Conservation (phyloP, 768 basidiomycete genomes). For the Lactarius psammicola region DNA sequence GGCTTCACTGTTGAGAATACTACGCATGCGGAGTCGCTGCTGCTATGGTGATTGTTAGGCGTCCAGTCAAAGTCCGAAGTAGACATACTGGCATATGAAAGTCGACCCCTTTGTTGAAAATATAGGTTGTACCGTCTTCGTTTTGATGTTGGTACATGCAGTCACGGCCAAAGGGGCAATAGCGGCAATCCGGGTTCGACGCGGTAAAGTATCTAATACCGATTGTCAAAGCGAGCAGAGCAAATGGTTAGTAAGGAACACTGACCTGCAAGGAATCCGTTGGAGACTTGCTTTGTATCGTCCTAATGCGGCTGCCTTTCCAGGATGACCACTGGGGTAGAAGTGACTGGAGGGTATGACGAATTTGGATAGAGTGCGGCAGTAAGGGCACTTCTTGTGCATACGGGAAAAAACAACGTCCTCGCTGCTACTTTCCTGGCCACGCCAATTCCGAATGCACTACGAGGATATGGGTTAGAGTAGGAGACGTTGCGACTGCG, state of each 20-base stretch:
- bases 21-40: conserved; percentile 14
- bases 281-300: conserved; percentile 74
- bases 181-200: conserved; percentile 48
- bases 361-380: conserved; percentile 63
- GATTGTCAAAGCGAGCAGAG: not conserved
- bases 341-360: conserved; percentile 74
- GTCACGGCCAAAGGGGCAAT: conserved; percentile 77
- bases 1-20: conserved; percentile 2
- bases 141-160: conserved; percentile 78
- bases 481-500: not conserved
- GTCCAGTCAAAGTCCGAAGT: not conserved
- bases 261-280: conserved; percentile 64
- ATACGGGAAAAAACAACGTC: conserved; percentile 56
- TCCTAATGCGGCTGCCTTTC: conserved; percentile 51
- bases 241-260: conserved; percentile 13
- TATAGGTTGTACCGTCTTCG: conserved; percentile 59
- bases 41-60: conserved; percentile 13
- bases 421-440: conserved; percentile 49
- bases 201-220: conserved; percentile 57
- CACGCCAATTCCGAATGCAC: conserved; percentile 82
- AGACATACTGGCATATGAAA: conserved; percentile 50
- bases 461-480: conserved; percentile 33
- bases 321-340: conserved; percentile 51
- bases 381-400: conserved; percentile 78
- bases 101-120: conserved; percentile 56